Percentiles rank a stretch among this genome's conserved stretches.
These are phyloP conservation scores for Lasiosphaeria miniovina DNA, from an alignment of 495 filamentous ascomycete species.

Conservation along the genomic window DNA sequence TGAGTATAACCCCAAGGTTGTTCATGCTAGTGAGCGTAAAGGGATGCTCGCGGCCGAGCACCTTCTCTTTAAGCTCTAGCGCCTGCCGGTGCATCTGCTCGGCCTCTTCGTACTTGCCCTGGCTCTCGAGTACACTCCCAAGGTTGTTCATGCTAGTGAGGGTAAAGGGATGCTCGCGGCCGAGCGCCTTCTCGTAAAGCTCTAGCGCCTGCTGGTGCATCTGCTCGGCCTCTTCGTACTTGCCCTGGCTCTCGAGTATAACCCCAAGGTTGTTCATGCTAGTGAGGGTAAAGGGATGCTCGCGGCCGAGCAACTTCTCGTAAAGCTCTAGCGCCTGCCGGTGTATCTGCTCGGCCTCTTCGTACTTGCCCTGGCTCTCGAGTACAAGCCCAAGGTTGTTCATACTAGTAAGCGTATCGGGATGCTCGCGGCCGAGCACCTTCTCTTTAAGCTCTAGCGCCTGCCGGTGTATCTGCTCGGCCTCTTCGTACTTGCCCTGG, in stretches of 20 bases:
- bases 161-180: constrained; percentile 4
- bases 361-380: not conserved
- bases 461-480: no score
- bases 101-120: constrained; percentile 3
- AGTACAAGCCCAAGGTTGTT: not conserved
- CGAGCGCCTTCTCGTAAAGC: not conserved
- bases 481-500: no score
- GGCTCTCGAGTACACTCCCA: not conserved
- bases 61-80: no score
- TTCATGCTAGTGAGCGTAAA: no score
- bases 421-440: no score
- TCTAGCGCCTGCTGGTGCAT: not conserved
- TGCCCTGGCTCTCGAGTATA: not conserved
- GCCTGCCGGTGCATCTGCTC: constrained; percentile 2
- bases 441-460: no score
- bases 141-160: constrained; percentile 2
- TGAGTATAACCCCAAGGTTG: no score
- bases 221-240: constrained; percentile 4
- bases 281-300: constrained; percentile 3
- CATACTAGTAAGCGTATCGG: not conserved
- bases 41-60: no score
- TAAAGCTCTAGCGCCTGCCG: not conserved
- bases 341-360: constrained; percentile 4
- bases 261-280: constrained; percentile 1
- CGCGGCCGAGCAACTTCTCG: constrained; percentile 5